A percentile compares a stretch with the other conserved stretches of the same genome.
phyloP scores from a whole-genome alignment of 345 rosid species.

The Arabidopsis thaliana region TAIR10.1 NC_003075.7:9380001-9380500 shows the following conservation, averaged over 20 bases:
- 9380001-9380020: conserved; percentile 43
- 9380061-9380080: not conserved
- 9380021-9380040: conserved; percentile 1
- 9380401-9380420: conserved; percentile 81
- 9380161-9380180: conserved; percentile 76
- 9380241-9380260: not conserved
- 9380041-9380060: conserved; percentile 12
- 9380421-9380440: conserved; percentile 19
- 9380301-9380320: conserved; percentile 69
- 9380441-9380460: conserved; percentile 3
- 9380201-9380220: conserved; percentile 89
- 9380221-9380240: conserved; percentile 43
- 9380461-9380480: conserved; percentile 12
- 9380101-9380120: conserved; percentile 29
- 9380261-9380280: conserved; percentile 14
- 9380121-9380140: conserved; percentile 21
- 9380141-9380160: conserved; percentile 71
- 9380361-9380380: conserved; percentile 74
- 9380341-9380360: conserved; percentile 82
- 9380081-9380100: not conserved
- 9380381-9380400: conserved; percentile 73
- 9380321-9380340: conserved; percentile 99
- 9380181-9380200: conserved; percentile 75
- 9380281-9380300: conserved; percentile 14
- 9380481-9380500: conserved; percentile 54